Evolutionary conservation across 352 stramenopile species (phyloP), one percentile per base, ranked within the genome.

Genomic region (Thalassiosira oceanica): DNA sequence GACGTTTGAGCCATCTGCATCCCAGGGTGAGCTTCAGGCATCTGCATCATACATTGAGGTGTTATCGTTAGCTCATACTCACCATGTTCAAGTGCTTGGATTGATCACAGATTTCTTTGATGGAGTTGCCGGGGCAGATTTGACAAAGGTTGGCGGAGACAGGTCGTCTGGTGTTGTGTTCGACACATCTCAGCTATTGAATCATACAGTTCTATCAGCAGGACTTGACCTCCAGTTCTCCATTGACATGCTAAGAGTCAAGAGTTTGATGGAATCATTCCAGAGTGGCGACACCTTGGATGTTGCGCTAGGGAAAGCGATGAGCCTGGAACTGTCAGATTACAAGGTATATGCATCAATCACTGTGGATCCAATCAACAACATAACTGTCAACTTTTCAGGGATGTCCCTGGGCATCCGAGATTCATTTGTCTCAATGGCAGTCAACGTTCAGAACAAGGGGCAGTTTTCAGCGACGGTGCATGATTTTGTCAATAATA

Each of bases 321-420:
- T 71, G 18, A n/a, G 33, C 10, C 31, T 71, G n/a, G 51, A 42
- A 2, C 26, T 71, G 1, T 11, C 23, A 11, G 49, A 37, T 11
- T 72, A 45, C 41, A 41, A 29, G 27, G 61, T 52, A 3, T 35
- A 1, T 2, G 41, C 52, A 5, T 60, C 26, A 11, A 18, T 75
- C 1, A 24, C 61, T 31, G 43, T 75, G 18, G 57, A 75, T 28
- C 64, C 64, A 11, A 65, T 75, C n/a, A n/a, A n/a, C 33, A 39
- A 61, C 21, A 3, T 75, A 11, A 44, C 8, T 16, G 11, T 71
- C 24, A 58, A 23, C 18, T 10, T 58, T 26, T 36, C 11, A 18
- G 35, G 33, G 2, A 23, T 48, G 29, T 31, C 13, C 13, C 18
- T 71, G 28, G 23, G 33, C 42, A 50, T 75, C 3, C 48, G 39